A percentile compares a stretch with the other conserved stretches of the same genome.
Evolutionary conservation across 441 rosid genomes (phyloP).

Genomic region (Corymbia calophylla): DNA sequence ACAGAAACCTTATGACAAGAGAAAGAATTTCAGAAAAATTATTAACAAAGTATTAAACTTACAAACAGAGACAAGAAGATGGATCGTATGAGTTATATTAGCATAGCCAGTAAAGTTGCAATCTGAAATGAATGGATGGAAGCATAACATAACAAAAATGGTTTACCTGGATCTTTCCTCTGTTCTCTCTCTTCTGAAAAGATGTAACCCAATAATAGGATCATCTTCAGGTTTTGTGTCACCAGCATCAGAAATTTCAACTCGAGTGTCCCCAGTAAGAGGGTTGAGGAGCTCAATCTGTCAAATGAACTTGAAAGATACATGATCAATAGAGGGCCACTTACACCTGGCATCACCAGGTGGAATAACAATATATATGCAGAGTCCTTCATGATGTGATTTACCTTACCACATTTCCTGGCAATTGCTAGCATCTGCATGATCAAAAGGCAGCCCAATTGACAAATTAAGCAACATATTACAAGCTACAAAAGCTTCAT

Average conservation of each 20-base stretch:
- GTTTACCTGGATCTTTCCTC: constrained; percentile 35
- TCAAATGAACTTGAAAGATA: not conserved
- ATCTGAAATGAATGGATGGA: not conserved
- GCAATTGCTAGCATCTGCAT: constrained; percentile 85
- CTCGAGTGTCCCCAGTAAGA: constrained; percentile 49
- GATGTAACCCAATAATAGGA: constrained; percentile 51
- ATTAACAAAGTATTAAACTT: not conserved
- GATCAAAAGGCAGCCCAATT: not conserved
- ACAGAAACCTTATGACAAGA: not conserved
- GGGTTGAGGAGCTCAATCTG: constrained; percentile 84
- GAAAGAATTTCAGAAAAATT: not conserved
- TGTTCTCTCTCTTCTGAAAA: constrained; percentile 46
- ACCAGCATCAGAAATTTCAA: constrained; percentile 27
- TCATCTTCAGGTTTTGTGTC: constrained; percentile 42
- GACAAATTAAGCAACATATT: not conserved
- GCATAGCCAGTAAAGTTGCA: not conserved
- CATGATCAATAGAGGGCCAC: not conserved
- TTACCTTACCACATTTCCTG: constrained; percentile 69
- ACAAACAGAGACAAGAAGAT: not conserved
- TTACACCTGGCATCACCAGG: not conserved
- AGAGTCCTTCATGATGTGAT: constrained; percentile 6
- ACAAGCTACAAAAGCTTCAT: not conserved
- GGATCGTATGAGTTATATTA: not conserved
- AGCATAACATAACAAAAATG: not conserved
- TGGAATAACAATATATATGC: not conserved